Conservation (phyloP, 1,284 basidiomycete species). For the Agroathelia rolfsii region DNA sequence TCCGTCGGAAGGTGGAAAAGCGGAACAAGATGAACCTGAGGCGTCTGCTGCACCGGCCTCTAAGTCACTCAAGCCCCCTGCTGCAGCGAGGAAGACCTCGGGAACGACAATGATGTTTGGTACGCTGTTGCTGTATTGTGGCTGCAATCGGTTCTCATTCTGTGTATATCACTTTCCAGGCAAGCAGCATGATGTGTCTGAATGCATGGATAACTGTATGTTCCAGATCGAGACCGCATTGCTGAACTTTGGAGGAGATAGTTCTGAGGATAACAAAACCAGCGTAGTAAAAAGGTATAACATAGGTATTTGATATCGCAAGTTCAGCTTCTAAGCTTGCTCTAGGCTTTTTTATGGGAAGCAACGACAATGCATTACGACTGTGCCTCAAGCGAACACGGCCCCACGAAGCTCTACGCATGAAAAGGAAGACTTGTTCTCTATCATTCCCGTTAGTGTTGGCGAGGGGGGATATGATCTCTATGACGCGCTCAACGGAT, state of each 20-base stretch:
- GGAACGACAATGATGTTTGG: constrained; percentile 98
- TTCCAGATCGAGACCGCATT: constrained; percentile 95
- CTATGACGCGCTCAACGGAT: constrained; percentile 88
- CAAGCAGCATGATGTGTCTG: constrained; percentile 96
- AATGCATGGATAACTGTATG: constrained; percentile 98
- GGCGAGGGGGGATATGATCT: constrained; percentile 80
- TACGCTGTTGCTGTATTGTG: constrained; percentile 23
- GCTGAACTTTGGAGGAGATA: constrained; percentile 62
- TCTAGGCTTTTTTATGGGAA: constrained; percentile 82
- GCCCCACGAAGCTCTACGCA: constrained; percentile 50
- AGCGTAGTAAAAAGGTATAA: constrained; percentile 77
- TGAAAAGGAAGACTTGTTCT: constrained; percentile 87
- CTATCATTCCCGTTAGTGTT: constrained; percentile 90
- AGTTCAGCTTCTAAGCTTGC: constrained; percentile 1
- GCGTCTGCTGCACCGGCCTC: constrained; percentile 36
- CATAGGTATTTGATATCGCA: constrained; percentile 6
- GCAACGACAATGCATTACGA: constrained; percentile 66
- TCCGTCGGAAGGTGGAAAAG: constrained; percentile 40
- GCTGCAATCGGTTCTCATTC: constrained; percentile 4
- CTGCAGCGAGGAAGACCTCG: too few species aligned
- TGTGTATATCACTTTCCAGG: constrained; percentile 32
- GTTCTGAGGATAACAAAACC: constrained; percentile 39
- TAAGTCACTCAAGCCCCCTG: constrained; percentile 70
- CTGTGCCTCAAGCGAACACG: constrained; percentile 26
- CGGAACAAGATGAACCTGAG: constrained; percentile 37